phyloP scores from a whole-genome alignment of 371 early-diverging fungal genomes.

The Apophysomyces ossiformis region DNA sequence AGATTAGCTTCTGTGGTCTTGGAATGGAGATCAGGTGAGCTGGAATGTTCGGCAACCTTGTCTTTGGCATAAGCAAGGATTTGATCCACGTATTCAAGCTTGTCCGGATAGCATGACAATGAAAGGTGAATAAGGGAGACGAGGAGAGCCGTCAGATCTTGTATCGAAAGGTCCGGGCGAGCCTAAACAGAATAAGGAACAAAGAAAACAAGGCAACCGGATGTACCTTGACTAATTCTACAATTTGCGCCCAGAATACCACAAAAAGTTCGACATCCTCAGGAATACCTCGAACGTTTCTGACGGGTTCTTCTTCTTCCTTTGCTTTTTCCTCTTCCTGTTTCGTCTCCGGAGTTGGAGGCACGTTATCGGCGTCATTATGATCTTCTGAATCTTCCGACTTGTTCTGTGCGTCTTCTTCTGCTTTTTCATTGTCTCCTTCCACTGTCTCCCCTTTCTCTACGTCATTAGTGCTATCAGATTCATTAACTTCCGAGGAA shows the following conservation, averaged over 20 bases:
- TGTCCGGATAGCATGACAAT: constrained; percentile 89
- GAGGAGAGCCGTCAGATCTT: constrained; percentile 86
- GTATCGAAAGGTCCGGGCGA: constrained; percentile 87
- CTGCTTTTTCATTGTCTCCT: constrained; percentile 20
- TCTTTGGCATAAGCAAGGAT: constrained; percentile 84
- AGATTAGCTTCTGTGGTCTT: constrained; percentile 64
- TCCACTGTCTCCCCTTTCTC: constrained; percentile 13
- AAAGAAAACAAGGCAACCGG: constrained; percentile 27
- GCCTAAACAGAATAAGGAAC: constrained; percentile 47
- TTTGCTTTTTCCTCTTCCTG: constrained; percentile 32
- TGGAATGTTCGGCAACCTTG: constrained; percentile 57
- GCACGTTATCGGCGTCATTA: constrained; percentile 27
- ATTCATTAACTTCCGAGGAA: too few species aligned
- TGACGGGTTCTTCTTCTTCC: constrained; percentile 25
- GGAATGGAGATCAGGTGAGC: constrained; percentile 61
- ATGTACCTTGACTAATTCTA: constrained; percentile 80
- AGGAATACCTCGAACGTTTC: constrained; percentile 73
- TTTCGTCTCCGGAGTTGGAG: constrained; percentile 28
- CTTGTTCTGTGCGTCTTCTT: constrained; percentile 21
- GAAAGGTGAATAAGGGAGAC: constrained; percentile 86
- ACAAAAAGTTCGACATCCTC: constrained; percentile 88
- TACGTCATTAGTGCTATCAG: too few species aligned
- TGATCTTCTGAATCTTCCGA: constrained; percentile 21
- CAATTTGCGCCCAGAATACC: constrained; percentile 93
- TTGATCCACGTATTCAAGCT: constrained; percentile 81